Evolutionary conservation across 2,329 filamentous ascomycete genomes (phyloP).

Genomic region (Colletotrichum lentis): DNA sequence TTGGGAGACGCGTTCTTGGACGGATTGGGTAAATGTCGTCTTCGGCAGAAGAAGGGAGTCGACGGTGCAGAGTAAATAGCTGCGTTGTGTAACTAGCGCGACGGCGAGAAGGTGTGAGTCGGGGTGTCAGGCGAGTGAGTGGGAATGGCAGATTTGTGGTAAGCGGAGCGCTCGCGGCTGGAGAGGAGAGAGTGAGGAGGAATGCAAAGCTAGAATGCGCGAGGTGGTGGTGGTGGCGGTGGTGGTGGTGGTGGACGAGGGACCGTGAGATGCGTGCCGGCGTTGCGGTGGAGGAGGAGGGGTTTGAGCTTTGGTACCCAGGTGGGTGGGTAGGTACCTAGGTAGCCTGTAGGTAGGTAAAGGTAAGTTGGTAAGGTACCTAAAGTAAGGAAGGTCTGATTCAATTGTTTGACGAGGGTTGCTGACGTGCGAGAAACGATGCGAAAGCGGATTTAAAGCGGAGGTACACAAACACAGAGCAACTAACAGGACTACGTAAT

Average conservation of each 20-base stretch:
- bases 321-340: neutral
- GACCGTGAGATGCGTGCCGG: constrained; percentile 1
- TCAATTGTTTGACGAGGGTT: constrained; percentile 29
- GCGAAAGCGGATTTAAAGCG: neutral
- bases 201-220: constrained; percentile 4
- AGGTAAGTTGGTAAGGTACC: neutral
- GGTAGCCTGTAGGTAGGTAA: too few relatives aligned
- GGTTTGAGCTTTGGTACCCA: constrained; percentile 9
- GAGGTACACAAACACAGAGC: constrained; percentile 17
- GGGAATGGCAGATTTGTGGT: neutral
- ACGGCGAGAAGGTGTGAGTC: constrained; percentile 7
- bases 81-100: neutral
- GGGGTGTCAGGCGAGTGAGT: constrained; percentile 10
- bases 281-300: constrained; percentile 27
- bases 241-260: neutral
- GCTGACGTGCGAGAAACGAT: constrained; percentile 29
- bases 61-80: neutral
- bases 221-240: neutral
- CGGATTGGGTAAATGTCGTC: constrained; percentile 22
- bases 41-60: constrained; percentile 7
- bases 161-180: constrained; percentile 12
- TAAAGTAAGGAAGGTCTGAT: constrained; percentile 14
- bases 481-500: constrained; percentile 34
- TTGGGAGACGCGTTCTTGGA: constrained; percentile 11
- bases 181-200: constrained; percentile 3